These are phyloP conservation scores for Podospora pseudocomata DNA, from an alignment of 495 filamentous ascomycete genomes.

Conservation along the genomic window DNA sequence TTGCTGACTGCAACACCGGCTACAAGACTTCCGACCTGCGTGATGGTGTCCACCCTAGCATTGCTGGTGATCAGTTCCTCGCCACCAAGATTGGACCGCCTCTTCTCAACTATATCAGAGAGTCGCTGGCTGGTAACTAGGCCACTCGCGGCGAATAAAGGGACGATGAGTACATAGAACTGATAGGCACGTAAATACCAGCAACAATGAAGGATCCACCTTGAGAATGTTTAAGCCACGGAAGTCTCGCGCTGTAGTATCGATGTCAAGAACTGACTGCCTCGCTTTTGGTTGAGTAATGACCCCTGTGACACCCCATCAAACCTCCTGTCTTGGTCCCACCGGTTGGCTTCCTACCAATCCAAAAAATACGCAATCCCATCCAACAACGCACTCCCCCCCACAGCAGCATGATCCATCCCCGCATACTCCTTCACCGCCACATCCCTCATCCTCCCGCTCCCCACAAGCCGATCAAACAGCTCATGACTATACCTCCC, in stretches of 20 bases:
- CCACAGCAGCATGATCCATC: constrained; percentile 20
- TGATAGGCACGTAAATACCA: not conserved
- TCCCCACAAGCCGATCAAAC: constrained; percentile 17
- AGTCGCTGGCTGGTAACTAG: not conserved
- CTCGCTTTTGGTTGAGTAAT: no score
- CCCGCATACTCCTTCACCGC: constrained; percentile 24
- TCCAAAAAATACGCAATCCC: constrained; percentile 27
- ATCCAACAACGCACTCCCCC: constrained; percentile 18
- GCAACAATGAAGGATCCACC: not conserved
- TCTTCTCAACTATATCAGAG: constrained; percentile 28
- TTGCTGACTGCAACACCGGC: constrained; percentile 36
- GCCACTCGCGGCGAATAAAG: not conserved
- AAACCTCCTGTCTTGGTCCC: no score
- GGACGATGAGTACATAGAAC: not conserved
- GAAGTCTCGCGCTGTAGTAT: no score
- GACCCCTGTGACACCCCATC: no score
- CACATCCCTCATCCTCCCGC: constrained; percentile 19
- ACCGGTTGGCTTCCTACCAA: constrained; percentile 13
- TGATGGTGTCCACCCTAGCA: constrained; percentile 42
- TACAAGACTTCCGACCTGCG: constrained; percentile 30
- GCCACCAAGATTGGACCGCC: constrained; percentile 30
- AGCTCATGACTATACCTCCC: constrained; percentile 16
- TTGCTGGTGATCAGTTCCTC: constrained; percentile 35
- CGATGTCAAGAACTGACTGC: no score
- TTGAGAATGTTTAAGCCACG: no score